Evolutionary conservation across 148 eudicot genomes (phyloP).

Genomic region (Fallopia convolvulus): DNA sequence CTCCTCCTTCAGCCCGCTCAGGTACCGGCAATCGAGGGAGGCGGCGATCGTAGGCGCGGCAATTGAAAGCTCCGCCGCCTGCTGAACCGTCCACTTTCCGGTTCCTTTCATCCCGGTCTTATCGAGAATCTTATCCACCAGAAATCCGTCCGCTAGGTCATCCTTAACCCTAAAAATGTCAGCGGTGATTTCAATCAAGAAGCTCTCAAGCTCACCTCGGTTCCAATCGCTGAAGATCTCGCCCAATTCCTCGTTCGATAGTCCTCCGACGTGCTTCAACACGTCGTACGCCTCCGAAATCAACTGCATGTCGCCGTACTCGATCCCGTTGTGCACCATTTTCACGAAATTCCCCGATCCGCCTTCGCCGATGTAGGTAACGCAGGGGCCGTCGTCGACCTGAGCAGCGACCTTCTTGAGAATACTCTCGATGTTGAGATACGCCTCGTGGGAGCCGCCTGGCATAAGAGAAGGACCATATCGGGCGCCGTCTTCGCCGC

Average conservation of each 20-base stretch:
- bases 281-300: slow-evolving; percentile 82
- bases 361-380: slow-evolving; percentile 77
- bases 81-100: slow-evolving; percentile 92
- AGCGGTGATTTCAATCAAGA: slow-evolving; percentile 68
- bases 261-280: slow-evolving; percentile 56
- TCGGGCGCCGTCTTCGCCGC: slow-evolving; percentile 79
- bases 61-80: slow-evolving; percentile 79
- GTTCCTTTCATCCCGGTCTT: slow-evolving; percentile 95
- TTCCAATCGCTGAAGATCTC: slow-evolving; percentile 74
- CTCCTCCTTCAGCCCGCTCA: slow-evolving; percentile 83
- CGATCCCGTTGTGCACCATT: slow-evolving; percentile 89
- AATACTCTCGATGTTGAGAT: slow-evolving; percentile 34
- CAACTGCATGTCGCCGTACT: slow-evolving; percentile 85
- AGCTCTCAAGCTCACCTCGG: slow-evolving; percentile 70
- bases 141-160: slow-evolving; percentile 43
- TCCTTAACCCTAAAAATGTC: slow-evolving; percentile 75
- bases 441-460: slow-evolving; percentile 59
- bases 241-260: slow-evolving; percentile 54
- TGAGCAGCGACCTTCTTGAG: slow-evolving; percentile 69
- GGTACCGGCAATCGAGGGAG: slow-evolving; percentile 62
- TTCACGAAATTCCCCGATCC: slow-evolving; percentile 82
- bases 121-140: slow-evolving; percentile 80
- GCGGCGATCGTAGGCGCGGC: slow-evolving; percentile 83
- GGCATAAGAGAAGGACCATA: slow-evolving; percentile 75
- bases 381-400: slow-evolving; percentile 85